Percentiles rank a stretch among this genome's conserved stretches.
Conservation (phyloP, 306 rosid genomes). For the Inga leiocalycina region DNA sequence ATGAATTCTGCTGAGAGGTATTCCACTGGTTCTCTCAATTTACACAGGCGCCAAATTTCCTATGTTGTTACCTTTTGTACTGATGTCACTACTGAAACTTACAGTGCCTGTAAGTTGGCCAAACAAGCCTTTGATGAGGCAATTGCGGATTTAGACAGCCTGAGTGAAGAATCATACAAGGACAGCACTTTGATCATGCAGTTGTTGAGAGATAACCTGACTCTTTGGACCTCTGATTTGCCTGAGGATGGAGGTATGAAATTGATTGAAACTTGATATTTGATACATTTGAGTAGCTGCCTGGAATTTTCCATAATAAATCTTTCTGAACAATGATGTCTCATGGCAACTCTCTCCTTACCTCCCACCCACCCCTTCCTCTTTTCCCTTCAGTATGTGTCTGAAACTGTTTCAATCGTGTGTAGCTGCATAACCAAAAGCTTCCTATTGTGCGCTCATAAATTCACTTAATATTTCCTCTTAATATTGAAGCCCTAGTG, state of each 20-base stretch:
- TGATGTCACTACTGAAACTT: slow-evolving; percentile 37
- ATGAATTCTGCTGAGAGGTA: slow-evolving; percentile 94
- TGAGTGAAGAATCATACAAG: slow-evolving; percentile 96
- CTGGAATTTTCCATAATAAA: background rate
- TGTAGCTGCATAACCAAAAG: slow-evolving; percentile 2
- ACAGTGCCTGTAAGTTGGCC: slow-evolving; percentile 94
- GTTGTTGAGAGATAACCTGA: slow-evolving; percentile 92
- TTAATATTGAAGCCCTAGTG: background rate
- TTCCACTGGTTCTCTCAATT: background rate
- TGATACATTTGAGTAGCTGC: slow-evolving; percentile 10
- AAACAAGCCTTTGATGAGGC: slow-evolving; percentile 98
- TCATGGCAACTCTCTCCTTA: background rate
- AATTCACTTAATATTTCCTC: background rate
- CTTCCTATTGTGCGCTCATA: background rate
- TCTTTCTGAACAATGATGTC: background rate
- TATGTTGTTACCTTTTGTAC: slow-evolving; percentile 4
- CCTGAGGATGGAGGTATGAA: slow-evolving; percentile 95
- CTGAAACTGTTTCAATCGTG: background rate
- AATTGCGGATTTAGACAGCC: slow-evolving; percentile 86
- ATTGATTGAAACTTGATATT: slow-evolving; percentile 8
- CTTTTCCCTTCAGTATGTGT: background rate
- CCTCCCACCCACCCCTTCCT: background rate
- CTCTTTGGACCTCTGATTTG: slow-evolving; percentile 98
- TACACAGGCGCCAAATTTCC: slow-evolving; percentile 20
- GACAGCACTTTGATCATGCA: slow-evolving; percentile 99